These are phyloP conservation scores for Aristolochia californica DNA, from an alignment of 164 flowering plant species.

Conservation along the genomic window DNA sequence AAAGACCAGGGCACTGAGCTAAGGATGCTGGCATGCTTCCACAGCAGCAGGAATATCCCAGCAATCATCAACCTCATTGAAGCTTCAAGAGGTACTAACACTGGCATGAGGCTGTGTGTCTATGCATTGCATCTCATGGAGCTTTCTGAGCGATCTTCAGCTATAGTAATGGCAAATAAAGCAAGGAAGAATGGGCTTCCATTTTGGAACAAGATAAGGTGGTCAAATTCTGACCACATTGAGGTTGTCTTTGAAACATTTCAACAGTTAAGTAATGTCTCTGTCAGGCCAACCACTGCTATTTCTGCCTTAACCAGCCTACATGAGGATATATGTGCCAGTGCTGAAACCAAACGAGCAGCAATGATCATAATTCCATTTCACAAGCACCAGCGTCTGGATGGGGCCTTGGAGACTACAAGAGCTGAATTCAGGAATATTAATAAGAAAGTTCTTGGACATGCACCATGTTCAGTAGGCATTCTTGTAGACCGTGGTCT, in stretches of 20 bases:
- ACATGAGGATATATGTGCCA: slow-evolving; percentile 38
- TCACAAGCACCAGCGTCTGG: slow-evolving; percentile 35
- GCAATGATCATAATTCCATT: slow-evolving; percentile 35
- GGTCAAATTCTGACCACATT: slow-evolving; percentile 21
- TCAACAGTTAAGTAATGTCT: slow-evolving; percentile 42
- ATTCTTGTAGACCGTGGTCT: slow-evolving; percentile 38
- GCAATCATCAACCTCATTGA: slow-evolving; percentile 51
- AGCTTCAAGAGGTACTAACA: slow-evolving; percentile 40
- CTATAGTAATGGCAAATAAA: slow-evolving; percentile 63
- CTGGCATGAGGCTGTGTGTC: slow-evolving; percentile 28
- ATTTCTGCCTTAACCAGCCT: slow-evolving; percentile 26
- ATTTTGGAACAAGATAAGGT: slow-evolving; percentile 40
- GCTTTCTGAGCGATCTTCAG: slow-evolving; percentile 59
- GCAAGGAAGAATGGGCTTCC: slow-evolving; percentile 59
- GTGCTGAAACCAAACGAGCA: slow-evolving; percentile 28
- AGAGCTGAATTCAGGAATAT: slow-evolving; percentile 20
- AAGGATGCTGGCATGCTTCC: slow-evolving; percentile 50
- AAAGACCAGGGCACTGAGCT: slow-evolving; percentile 19
- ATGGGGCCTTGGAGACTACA: slow-evolving; percentile 25
- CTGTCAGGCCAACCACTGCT: slow-evolving; percentile 47
- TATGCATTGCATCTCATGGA: slow-evolving; percentile 71
- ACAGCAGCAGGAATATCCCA: slow-evolving; percentile 37
- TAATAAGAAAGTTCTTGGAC: slow-evolving; percentile 18
- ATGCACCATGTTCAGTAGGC: slow-evolving; percentile 36
- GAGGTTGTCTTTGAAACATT: slow-evolving; percentile 57